phyloP scores from a whole-genome alignment of 192 early-diverging fungal genomes.

The Tieghemiomyces parasiticus region DNA sequence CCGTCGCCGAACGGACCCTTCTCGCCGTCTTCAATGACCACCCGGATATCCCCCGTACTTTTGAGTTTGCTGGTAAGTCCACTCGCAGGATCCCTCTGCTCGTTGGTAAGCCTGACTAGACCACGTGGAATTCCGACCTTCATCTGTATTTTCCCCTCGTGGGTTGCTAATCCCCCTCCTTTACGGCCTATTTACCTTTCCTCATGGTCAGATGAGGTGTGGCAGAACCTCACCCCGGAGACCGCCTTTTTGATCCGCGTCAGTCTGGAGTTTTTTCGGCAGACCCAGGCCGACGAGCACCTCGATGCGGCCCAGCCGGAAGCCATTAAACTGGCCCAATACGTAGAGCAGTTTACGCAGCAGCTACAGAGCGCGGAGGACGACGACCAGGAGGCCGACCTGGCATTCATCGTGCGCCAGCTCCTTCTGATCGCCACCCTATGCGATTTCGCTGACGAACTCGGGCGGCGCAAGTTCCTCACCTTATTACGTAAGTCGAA shows the following conservation, averaged over 20 bases:
- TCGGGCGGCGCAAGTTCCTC: conserved; percentile 69
- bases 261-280: conserved; percentile 24
- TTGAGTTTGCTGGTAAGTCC: conserved; percentile 41
- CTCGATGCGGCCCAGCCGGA: conserved; percentile 56
- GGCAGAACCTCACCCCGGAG: conserved; percentile 36
- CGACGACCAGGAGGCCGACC: conserved; percentile 17
- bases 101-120: no score
- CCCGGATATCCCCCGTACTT: conserved; percentile 45
- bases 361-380: conserved; percentile 24
- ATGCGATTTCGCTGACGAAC: conserved; percentile 80
- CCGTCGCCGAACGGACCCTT: conserved; percentile 42
- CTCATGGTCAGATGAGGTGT: conserved; percentile 30
- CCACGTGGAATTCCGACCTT: no score
- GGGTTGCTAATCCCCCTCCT: background rate
- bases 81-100: no score
- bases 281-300: conserved; percentile 36
- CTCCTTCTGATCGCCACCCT: conserved; percentile 60
- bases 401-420: conserved; percentile 43
- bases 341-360: conserved; percentile 24
- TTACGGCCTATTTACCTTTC: background rate
- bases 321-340: conserved; percentile 35
- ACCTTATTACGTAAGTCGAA: conserved; percentile 56
- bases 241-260: conserved; percentile 30
- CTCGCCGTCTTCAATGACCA: conserved; percentile 44
- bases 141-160: no score